Base-by-base conservation (phyloP, 306 rosid genomes). In the Ormosia emarginata region DNA sequence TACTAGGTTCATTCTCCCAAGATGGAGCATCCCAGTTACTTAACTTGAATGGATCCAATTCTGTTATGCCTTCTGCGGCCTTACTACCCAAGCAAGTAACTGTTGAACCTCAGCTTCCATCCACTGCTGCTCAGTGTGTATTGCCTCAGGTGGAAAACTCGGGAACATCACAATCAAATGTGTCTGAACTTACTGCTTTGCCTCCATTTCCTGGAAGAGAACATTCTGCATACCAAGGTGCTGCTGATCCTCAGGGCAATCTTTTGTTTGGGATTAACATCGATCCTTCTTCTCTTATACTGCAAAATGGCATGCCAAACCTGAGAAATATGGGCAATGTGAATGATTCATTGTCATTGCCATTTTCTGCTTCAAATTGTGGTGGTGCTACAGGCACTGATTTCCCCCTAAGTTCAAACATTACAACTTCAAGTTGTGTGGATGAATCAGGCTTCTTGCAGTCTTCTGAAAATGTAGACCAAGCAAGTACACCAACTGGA, bases 171-270 rank as follows among this genome's bases (percentile, higher is more conserved):
- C 90, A 76, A 76, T 61, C 90, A 85, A 74, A 44, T 84, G 79
- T 88, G 86, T 56, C 92, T 75, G 81, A 88, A 78, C 85, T 67
- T 71, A 65, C 91, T 78, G 88, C 87, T 10, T 83, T 94, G 81
- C 97, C 98, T 30, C 97, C 98, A 29, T 92, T 94, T 92, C 94
- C 97, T 37, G 97, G 97, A 61, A 86, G 97, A 84, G 98, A 90
- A 71, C 93, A 88, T 88, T 72, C 93, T 17, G 82, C 90, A 62
- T 92, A 92, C 82, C 95, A 89, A 82, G 93, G 85, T 80, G 92
- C 91, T 67, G 55, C 86, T 29, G 98, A 92, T 87, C 94, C 95
- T 29, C 95, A 90, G 65, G 86, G 90, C 83, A 90, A 90, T 89
- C 95, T 92, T 80, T 73, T 90, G 67, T 94, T 94, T 72, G 98